These are phyloP conservation scores for Physcomitrellopsis africana DNA, from an alignment of 225 moss, liverwort and hornwort species.

Conservation along the genomic window DNA sequence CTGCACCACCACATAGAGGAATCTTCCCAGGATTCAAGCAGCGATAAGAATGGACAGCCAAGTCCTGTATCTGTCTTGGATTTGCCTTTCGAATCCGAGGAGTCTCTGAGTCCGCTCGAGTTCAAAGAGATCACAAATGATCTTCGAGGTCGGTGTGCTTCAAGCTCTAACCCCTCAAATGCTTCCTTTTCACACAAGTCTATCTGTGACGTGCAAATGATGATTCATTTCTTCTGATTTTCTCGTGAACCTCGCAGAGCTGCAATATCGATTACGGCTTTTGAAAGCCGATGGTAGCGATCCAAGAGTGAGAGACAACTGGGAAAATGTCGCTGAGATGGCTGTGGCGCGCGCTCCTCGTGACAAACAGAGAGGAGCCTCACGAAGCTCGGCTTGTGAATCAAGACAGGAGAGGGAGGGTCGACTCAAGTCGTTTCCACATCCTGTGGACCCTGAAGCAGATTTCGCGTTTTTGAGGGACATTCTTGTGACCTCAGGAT, in stretches of 20 bases:
- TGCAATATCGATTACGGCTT: constrained; percentile 55
- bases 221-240: neutral
- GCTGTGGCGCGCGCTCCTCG: neutral
- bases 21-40: constrained; percentile 54
- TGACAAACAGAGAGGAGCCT: neutral
- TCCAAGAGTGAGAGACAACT: constrained; percentile 36
- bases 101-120: constrained; percentile 54
- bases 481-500: constrained; percentile 71
- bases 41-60: constrained; percentile 60
- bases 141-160: constrained; percentile 52
- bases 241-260: constrained; percentile 48
- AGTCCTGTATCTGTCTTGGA: constrained; percentile 66
- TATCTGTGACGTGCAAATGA: neutral
- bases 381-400: neutral
- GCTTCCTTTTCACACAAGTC: neutral
- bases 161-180: neutral
- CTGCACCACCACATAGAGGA: constrained; percentile 44
- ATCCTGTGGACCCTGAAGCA: constrained; percentile 35
- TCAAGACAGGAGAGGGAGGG: neutral
- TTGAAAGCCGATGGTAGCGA: constrained; percentile 56
- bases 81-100: constrained; percentile 54
- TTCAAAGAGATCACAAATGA: constrained; percentile 73
- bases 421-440: constrained; percentile 22
- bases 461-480: constrained; percentile 76
- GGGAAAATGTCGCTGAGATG: constrained; percentile 41